A percentile compares a stretch with the other conserved stretches of the same genome.
Conservation (phyloP, 2,329 filamentous ascomycete species). For the Mycosphaerella sp. region DNA sequence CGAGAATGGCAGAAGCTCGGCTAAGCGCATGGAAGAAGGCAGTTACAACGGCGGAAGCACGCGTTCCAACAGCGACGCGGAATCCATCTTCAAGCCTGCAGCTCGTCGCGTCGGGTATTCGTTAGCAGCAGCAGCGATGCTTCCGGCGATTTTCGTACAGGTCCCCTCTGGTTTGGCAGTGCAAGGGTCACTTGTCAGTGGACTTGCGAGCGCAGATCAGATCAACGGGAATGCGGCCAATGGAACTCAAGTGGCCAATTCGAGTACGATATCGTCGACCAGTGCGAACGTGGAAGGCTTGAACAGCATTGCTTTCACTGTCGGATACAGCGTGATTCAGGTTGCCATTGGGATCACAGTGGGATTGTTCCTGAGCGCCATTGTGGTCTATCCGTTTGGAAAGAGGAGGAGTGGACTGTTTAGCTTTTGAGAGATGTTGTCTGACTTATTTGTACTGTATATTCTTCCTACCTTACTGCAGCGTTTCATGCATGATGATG, state of each 20-base stretch:
- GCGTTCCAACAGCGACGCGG: conserved; percentile 20
- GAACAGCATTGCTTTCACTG: conserved; percentile 44
- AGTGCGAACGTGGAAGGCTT: conserved; percentile 25
- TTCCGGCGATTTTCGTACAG: conserved; percentile 76
- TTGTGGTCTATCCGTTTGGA: conserved; percentile 46
- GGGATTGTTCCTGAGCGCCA: conserved; percentile 44
- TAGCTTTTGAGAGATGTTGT: conserved; percentile 30
- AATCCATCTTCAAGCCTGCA: conserved; percentile 30
- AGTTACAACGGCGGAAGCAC: not conserved
- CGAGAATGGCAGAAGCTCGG: conserved; percentile 16
- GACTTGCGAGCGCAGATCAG: conserved; percentile 52
- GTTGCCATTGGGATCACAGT: conserved; percentile 49
- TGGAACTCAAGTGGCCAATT: conserved; percentile 40
- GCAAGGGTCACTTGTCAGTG: conserved; percentile 51
- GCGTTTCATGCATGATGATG: not conserved
- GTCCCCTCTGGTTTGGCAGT: conserved; percentile 57
- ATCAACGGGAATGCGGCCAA: conserved; percentile 44
- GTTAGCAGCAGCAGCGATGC: conserved; percentile 74
- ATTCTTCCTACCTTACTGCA: not conserved
- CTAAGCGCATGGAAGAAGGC: conserved; percentile 31
- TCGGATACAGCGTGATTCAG: conserved; percentile 45
- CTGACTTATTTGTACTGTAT: not conserved
- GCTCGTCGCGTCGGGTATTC: conserved; percentile 59
- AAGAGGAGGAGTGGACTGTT: conserved; percentile 44
- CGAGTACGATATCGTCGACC: conserved; percentile 21